Base-by-base conservation (phyloP, 78 protist genomes). In the Tieghemostelium lacteum region DNA sequence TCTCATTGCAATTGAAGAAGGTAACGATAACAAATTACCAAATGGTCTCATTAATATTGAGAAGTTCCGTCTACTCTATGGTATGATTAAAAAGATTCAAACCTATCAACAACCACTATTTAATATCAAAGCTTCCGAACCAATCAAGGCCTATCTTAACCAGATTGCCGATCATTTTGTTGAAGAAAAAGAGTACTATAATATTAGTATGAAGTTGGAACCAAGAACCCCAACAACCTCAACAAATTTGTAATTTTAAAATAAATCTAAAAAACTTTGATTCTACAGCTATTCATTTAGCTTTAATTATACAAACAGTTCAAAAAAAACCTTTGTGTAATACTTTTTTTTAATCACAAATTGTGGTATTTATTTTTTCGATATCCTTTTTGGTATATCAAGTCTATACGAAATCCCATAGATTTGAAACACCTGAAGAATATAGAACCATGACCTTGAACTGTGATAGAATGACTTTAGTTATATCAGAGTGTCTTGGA, bases 1-100 rank as follows among this genome's bases (percentile, higher is more conserved):
- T 42, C 45, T 83, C 33, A 83, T 83, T 33, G 91, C 91, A 5
- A 83, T 83, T 42, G 91, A 83, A 60, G 91, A 83, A 42, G 91
- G 77, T 16, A 83, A 83, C 67, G 91, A 83, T 5, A 83, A 40
- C 8, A 69, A 58, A 20, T 69, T 78, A 16, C 2, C 42, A 20
- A 54, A 10, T 22, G 63, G 69, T 42, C 31, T 83, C 24, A 83
- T 83, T 61, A 83, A 83, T 7, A 58, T 73, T 28, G 91, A 83
- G 45, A 83, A 83, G 49, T 83, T 83, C 91, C 66, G 91, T 33
- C 17, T 83, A 7, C 58, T 83, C 31, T 83, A 83, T 69, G 69
- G 71, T 10, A 69, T 73, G 33, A 69, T 83, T 63, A 83, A 83
- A 61, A 73, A 69, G 26, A 45, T 83, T 29, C 78, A 66, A 69